Evolutionary conservation across 2,329 filamentous ascomycete species (phyloP), one percentile per base, ranked within the genome.

Genomic region (Cladobotryum mycophilum): DNA sequence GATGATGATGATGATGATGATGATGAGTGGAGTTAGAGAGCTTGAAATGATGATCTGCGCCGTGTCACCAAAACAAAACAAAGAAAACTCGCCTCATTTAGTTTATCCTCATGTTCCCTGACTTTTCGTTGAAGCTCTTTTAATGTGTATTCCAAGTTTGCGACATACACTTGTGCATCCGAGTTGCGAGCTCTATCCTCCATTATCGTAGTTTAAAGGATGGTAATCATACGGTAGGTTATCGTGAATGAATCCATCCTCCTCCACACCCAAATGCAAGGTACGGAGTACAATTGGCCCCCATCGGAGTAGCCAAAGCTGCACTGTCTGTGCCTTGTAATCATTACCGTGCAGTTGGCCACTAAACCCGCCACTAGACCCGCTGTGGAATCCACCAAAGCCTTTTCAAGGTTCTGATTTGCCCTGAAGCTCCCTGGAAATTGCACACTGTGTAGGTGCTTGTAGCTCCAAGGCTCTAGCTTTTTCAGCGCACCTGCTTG

Each of bases 121-220:
- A 84, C 74, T 58, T 73, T 73, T 14, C 67, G 70, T 62, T 86
- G 81, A 1, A 92, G 78, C 61, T 86, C 82, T 55, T 75, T 77
- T 41, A 91, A 61, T 2, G 87, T 89, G 48, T 79, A 76, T 51
- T 88, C 80, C 41, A 92, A 70, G 60, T 77, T 80, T 40, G 73
- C 54, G n/a, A 61, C 61, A 55, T 70, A 66, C 20, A 57, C 51
- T 44, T 65, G 60, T 3, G 58, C 58, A 46, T 62, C 60, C 15
- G 60, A 56, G 52, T 50, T 56, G 43, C 57, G 59, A 43, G 59
- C 55, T 35, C 47, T 53, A 15, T 62, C 49, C 13, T 60, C 59
- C 61, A 67, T 67, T 52, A 15, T 13, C 7, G 11, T 12, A 12
- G 6, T 15, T 22, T 44, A 18, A 34, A 48, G 48, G 40, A 14